phyloP scores from a whole-genome alignment of 495 filamentous ascomycete genomes.

The Podospora pseudocomata region DNA sequence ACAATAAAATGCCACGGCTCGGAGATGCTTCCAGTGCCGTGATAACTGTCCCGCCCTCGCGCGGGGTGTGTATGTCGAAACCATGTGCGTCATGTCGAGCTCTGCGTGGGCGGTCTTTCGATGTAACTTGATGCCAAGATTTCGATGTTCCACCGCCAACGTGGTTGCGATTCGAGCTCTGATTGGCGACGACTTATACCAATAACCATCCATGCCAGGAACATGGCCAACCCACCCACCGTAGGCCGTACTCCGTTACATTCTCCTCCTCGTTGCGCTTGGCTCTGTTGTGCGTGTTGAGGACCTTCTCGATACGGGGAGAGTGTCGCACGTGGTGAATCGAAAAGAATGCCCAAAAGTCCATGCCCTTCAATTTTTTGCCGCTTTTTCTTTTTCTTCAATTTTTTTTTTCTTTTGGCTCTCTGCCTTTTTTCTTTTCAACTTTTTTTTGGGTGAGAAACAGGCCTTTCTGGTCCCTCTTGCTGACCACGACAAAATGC shows the following conservation, averaged over 20 bases:
- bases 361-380: neutral
- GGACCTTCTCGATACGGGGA: slow-evolving; percentile 7
- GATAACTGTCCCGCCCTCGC: neutral
- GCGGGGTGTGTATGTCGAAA: neutral
- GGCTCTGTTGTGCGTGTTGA: neutral
- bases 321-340: neutral
- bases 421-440: neutral
- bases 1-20: neutral
- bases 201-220: neutral
- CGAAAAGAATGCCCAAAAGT: neutral
- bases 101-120: neutral
- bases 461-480: neutral
- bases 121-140: slow-evolving; percentile 2
- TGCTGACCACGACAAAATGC: neutral
- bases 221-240: neutral
- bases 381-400: neutral
- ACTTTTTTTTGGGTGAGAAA: neutral
- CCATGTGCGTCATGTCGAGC: neutral
- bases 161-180: slow-evolving; percentile 1
- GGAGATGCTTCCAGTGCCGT: slow-evolving; percentile 2
- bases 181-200: slow-evolving; percentile 4
- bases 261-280: neutral
- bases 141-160: neutral
- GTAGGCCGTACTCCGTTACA: neutral
- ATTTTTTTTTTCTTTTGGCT: neutral